phyloP scores from a whole-genome alignment of 257 asterid species.

The Sherardia arvensis region DNA sequence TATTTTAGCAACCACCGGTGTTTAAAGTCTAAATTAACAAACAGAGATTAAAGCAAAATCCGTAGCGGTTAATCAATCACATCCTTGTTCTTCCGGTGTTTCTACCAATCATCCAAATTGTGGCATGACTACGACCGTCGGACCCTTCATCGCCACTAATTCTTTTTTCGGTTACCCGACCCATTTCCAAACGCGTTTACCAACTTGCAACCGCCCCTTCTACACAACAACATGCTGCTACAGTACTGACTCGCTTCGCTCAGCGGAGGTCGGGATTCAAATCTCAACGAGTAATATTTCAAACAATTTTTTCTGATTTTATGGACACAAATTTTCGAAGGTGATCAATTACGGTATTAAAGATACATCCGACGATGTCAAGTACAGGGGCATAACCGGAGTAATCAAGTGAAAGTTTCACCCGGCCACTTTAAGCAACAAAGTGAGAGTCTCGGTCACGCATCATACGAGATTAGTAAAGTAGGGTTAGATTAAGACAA shows the following conservation, averaged over 20 bases:
- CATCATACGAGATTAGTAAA: too few relatives aligned
- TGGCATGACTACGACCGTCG: not conserved
- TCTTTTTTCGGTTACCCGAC: not conserved
- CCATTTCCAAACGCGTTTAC: not conserved
- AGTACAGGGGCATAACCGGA: too few relatives aligned
- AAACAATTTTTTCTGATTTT: too few relatives aligned
- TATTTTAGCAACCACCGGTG: not conserved
- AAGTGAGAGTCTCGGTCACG: too few relatives aligned
- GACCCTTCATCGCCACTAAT: not conserved
- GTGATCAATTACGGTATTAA: too few relatives aligned
- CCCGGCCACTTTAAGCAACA: too few relatives aligned
- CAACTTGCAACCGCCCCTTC: not conserved
- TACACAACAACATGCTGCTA: not conserved
- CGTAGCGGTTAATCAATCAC: conserved; percentile 3
- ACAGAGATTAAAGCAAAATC: not conserved
- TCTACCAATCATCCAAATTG: not conserved
- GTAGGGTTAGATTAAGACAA: too few relatives aligned
- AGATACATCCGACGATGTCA: too few relatives aligned
- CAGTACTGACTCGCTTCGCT: not conserved
- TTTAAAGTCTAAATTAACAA: not conserved
- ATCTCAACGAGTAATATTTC: too few relatives aligned
- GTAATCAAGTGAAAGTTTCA: too few relatives aligned
- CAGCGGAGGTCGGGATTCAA: too few relatives aligned
- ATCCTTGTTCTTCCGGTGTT: not conserved
- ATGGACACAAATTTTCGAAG: too few relatives aligned